Evolutionary conservation across 139 green algal species (phyloP).

Genomic region (Penium margaritaceum): DNA sequence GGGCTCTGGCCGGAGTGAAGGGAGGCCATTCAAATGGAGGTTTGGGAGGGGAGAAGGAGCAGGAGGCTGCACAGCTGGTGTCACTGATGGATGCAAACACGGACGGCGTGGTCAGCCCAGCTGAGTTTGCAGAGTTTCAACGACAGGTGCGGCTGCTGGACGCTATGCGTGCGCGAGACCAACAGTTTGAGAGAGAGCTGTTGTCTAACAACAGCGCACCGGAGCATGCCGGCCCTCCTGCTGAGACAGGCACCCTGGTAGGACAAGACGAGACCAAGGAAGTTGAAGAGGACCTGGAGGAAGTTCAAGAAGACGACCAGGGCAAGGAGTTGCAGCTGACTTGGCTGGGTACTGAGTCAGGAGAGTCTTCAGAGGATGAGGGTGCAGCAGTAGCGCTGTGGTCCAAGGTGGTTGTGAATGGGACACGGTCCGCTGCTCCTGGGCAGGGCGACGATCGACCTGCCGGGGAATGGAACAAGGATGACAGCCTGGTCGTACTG

Average conservation of each 20-base stretch:
- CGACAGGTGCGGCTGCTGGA: slow-evolving; percentile 17
- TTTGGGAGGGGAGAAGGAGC: slow-evolving; percentile 12
- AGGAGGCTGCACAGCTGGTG: slow-evolving; percentile 47
- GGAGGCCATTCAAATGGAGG: too few species aligned
- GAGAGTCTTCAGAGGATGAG: too few species aligned
- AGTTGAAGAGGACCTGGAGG: slow-evolving; percentile 2
- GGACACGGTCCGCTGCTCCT: too few species aligned
- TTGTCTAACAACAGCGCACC: too few species aligned
- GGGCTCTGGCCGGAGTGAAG: not conserved
- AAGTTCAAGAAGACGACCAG: not conserved
- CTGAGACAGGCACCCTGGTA: not conserved
- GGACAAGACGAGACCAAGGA: not conserved
- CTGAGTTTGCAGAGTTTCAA: slow-evolving; percentile 48
- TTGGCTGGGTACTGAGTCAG: too few species aligned
- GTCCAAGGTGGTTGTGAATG: too few species aligned
- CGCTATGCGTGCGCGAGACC: not conserved
- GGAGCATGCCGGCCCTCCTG: not conserved
- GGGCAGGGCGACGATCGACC: too few species aligned
- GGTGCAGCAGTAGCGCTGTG: too few species aligned
- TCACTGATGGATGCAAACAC: slow-evolving; percentile 42
- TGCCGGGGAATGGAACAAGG: too few species aligned
- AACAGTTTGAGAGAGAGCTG: not conserved
- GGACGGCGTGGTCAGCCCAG: slow-evolving; percentile 37
- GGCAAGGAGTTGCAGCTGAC: too few species aligned
- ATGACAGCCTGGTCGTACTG: too few species aligned